Evolutionary conservation across 1,284 basidiomycete species (phyloP).

Genomic region (Naganishia albida): DNA sequence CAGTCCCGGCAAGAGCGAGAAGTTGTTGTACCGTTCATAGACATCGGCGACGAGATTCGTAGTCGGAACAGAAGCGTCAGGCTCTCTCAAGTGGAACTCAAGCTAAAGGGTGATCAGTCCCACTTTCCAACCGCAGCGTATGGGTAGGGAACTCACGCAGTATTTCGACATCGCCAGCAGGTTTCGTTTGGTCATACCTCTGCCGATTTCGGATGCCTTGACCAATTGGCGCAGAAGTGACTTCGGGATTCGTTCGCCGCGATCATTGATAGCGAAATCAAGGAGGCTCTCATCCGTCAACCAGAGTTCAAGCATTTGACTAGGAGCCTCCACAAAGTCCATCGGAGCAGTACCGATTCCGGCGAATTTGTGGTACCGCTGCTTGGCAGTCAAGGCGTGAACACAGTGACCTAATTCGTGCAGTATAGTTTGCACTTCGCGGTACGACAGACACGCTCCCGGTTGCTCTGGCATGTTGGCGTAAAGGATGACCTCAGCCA

Average conservation of each 20-base stretch:
- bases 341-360: constrained; percentile 60
- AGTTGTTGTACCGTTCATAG: neutral
- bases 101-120: neutral
- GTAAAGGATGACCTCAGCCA: constrained; percentile 67
- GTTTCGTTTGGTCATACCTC: neutral
- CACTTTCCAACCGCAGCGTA: neutral
- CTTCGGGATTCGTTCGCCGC: neutral
- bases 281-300: neutral
- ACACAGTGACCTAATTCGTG: constrained; percentile 78
- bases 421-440: constrained; percentile 58
- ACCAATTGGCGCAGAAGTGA: constrained; percentile 1
- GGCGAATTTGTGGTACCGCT: constrained; percentile 73
- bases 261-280: constrained; percentile 14
- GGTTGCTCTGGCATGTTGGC: constrained; percentile 16
- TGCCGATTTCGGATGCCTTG: neutral
- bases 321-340: constrained; percentile 84
- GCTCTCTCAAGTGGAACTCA: constrained; percentile 1
- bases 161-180: constrained; percentile 2
- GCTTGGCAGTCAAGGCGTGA: constrained; percentile 73
- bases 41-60: neutral
- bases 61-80: neutral
- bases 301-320: constrained; percentile 91
- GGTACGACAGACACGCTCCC: constrained; percentile 72
- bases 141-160: neutral
- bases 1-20: neutral